phyloP scores from a whole-genome alignment of 2,329 filamentous ascomycete species.

The Trichoderma endophyticum region DNA sequence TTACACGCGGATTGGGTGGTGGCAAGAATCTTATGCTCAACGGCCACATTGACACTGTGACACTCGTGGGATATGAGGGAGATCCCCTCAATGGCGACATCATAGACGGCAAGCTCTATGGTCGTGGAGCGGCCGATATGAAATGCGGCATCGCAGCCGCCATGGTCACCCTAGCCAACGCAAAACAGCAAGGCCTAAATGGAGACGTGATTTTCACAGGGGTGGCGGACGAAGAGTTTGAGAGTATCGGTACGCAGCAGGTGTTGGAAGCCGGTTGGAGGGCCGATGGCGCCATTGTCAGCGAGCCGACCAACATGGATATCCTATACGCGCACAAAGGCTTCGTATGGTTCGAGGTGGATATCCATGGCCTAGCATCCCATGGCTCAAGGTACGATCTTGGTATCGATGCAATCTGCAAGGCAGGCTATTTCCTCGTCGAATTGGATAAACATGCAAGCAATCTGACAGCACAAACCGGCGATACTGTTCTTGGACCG shows the following conservation, averaged over 20 bases:
- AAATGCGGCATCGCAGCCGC: conserved; percentile 49
- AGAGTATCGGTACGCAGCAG: conserved; percentile 49
- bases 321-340: conserved; percentile 49
- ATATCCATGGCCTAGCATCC: conserved; percentile 39
- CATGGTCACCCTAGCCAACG: conserved; percentile 40
- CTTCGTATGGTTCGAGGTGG: conserved; percentile 45
- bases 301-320: conserved; percentile 44
- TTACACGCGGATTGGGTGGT: conserved; percentile 44
- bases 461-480: conserved; percentile 28
- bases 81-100: conserved; percentile 44
- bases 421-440: conserved; percentile 45
- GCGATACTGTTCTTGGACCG: conserved; percentile 35
- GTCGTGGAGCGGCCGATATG: conserved; percentile 50
- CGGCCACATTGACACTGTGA: conserved; percentile 53
- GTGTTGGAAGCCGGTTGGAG: conserved; percentile 50
- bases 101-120: conserved; percentile 40
- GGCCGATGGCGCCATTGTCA: conserved; percentile 50
- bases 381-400: conserved; percentile 43
- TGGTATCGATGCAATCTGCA: conserved; percentile 49
- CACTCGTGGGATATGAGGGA: conserved; percentile 43
- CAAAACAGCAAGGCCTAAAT: conserved; percentile 36
- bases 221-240: conserved; percentile 52
- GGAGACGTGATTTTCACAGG: conserved; percentile 53
- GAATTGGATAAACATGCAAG: conserved; percentile 42
- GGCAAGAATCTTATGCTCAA: conserved; percentile 52